Evolutionary conservation across 768 basidiomycete genomes (phyloP).

Genomic region (Antrodiella citrinella): DNA sequence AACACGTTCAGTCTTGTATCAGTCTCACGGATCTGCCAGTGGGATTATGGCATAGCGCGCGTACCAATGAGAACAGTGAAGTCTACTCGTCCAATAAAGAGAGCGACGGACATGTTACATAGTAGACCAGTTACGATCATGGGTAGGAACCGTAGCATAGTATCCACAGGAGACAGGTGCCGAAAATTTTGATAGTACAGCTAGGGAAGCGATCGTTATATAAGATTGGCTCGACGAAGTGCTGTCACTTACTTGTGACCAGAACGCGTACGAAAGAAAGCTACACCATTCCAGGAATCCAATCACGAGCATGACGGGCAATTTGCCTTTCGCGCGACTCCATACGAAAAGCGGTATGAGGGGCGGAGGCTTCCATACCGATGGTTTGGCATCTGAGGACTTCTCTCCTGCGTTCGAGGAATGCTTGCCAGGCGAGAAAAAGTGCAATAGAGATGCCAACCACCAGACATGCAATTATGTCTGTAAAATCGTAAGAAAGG

Average conservation of each 20-base stretch:
- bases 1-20: constrained; percentile 22
- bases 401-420: constrained; percentile 54
- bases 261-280: constrained; percentile 49
- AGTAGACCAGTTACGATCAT: constrained; percentile 59
- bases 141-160: constrained; percentile 61
- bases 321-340: constrained; percentile 51
- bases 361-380: constrained; percentile 42
- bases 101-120: constrained; percentile 59
- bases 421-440: constrained; percentile 62
- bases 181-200: constrained; percentile 68
- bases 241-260: constrained; percentile 30
- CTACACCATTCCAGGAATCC: constrained; percentile 57
- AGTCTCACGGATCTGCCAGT: neutral
- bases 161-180: constrained; percentile 42
- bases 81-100: constrained; percentile 47
- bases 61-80: constrained; percentile 51
- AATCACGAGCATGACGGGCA: constrained; percentile 54
- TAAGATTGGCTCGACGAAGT: neutral
- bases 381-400: constrained; percentile 9
- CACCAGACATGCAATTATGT: constrained; percentile 66
- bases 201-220: constrained; percentile 25
- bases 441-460: constrained; percentile 48
- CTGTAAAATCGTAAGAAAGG: constrained; percentile 23
- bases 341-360: constrained; percentile 59
- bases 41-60: constrained; percentile 11